These are phyloP conservation scores for Flueggea neowawraea DNA, from an alignment of 441 rosid species.

Conservation along the genomic window DNA sequence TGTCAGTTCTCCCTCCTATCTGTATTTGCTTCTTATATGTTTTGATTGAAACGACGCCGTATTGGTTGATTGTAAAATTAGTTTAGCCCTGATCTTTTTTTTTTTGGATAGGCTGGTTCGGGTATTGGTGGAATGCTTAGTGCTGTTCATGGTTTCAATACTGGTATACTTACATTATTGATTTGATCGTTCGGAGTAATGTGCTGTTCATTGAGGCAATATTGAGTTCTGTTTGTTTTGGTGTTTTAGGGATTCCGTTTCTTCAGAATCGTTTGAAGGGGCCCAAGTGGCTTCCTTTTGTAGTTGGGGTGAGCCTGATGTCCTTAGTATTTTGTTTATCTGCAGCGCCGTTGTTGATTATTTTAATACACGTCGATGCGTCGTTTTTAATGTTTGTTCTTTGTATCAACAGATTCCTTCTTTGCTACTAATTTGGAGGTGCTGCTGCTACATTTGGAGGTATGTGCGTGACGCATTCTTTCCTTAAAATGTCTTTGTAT, in stretches of 20 bases:
- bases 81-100: background rate
- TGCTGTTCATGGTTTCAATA: conserved; percentile 81
- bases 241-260: conserved; percentile 64
- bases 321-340: conserved; percentile 5
- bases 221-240: conserved; percentile 1
- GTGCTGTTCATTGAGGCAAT: too few species aligned
- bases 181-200: background rate
- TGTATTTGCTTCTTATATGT: too few species aligned
- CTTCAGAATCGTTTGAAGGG: conserved; percentile 70
- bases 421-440: conserved; percentile 66
- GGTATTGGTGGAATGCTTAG: conserved; percentile 90
- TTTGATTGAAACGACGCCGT: too few species aligned
- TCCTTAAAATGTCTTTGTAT: background rate
- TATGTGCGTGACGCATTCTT: conserved; percentile 18
- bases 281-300: conserved; percentile 85
- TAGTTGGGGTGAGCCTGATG: conserved; percentile 53
- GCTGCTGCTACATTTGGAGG: conserved; percentile 91
- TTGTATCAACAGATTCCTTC: conserved; percentile 60
- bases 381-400: conserved; percentile 3
- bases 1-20: conserved; percentile 34
- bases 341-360: background rate
- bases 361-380: background rate
- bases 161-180: conserved; percentile 37
- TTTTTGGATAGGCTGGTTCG: conserved; percentile 58
- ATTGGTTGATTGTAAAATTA: too few species aligned